Evolutionary conservation across 352 stramenopile genomes (phyloP).

Genomic region (Thalassiosira hispida): DNA sequence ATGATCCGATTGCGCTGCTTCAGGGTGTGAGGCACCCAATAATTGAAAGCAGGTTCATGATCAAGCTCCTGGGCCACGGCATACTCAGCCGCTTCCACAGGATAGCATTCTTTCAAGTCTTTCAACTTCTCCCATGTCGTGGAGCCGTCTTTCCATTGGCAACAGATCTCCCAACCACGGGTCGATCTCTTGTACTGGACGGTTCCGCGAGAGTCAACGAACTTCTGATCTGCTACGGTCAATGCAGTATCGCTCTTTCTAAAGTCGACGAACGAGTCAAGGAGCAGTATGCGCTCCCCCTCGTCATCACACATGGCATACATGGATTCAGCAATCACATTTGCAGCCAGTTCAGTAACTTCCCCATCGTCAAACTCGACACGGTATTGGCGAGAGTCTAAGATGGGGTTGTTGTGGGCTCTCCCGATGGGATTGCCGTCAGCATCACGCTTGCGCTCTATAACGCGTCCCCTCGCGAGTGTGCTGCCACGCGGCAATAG

Average conservation of each 20-base stretch:
- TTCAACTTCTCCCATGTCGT: conserved; percentile 31
- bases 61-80: conserved; percentile 33
- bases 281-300: conserved; percentile 29
- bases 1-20: conserved; percentile 49
- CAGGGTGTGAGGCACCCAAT: conserved; percentile 43
- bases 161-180: conserved; percentile 29
- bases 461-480: conserved; percentile 17
- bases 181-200: conserved; percentile 19
- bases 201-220: neutral
- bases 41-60: conserved; percentile 57
- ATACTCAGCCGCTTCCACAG: conserved; percentile 63
- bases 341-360: conserved; percentile 34
- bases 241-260: conserved; percentile 1
- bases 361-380: conserved; percentile 63
- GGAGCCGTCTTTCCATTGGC: conserved; percentile 34
- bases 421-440: conserved; percentile 38
- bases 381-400: conserved; percentile 55
- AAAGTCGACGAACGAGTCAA: conserved; percentile 30
- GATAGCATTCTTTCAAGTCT: conserved; percentile 57
- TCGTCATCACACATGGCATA: conserved; percentile 36
- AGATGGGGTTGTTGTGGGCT: conserved; percentile 36
- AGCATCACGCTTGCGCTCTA: conserved; percentile 19
- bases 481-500: conserved; percentile 25
- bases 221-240: conserved; percentile 3
- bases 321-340: conserved; percentile 52